Conservation (phyloP, 176 grass and related monocot genomes). For the Avena atlantica region DNA sequence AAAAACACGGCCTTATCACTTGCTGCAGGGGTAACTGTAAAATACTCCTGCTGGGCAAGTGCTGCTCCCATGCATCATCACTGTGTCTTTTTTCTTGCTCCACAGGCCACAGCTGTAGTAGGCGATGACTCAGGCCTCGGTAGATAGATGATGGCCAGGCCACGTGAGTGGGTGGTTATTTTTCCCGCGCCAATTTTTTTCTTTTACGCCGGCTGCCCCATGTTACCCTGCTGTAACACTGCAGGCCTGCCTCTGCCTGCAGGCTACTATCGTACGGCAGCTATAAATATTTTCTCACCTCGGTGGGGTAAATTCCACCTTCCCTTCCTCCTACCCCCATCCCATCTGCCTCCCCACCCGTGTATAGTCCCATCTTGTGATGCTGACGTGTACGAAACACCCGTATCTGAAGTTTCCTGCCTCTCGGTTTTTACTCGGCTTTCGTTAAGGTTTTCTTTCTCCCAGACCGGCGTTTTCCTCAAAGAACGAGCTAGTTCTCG, state of each 20-base stretch:
- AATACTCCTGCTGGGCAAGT: constrained; percentile 19
- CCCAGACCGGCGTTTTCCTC: constrained; percentile 11
- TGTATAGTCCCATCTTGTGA: background rate
- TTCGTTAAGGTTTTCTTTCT: background rate
- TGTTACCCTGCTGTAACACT: constrained; percentile 46
- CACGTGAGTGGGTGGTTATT: constrained; percentile 23
- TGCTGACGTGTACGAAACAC: constrained; percentile 68
- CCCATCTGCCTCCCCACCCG: constrained; percentile 26
- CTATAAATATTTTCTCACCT: constrained; percentile 29
- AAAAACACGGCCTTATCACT: background rate
- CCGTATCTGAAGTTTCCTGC: constrained; percentile 50
- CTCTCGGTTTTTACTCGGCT: constrained; percentile 13
- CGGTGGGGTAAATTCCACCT: constrained; percentile 43
- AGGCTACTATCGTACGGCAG: constrained; percentile 45
- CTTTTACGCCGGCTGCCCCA: constrained; percentile 36
- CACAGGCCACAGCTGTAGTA: constrained; percentile 29
- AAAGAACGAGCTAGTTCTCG: too few species aligned
- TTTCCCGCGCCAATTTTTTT: background rate
- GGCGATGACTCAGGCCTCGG: constrained; percentile 7
- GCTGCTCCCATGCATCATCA: constrained; percentile 43
- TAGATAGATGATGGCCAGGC: constrained; percentile 13
- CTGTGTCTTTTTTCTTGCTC: constrained; percentile 15
- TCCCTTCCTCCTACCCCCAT: background rate
- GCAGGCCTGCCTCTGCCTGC: background rate
- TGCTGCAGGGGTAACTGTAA: constrained; percentile 21